A percentile compares a stretch with the other conserved stretches of the same genome.
Conservation (phyloP, 176 grass and related monocot genomes). For the Thalia dealbata region DNA sequence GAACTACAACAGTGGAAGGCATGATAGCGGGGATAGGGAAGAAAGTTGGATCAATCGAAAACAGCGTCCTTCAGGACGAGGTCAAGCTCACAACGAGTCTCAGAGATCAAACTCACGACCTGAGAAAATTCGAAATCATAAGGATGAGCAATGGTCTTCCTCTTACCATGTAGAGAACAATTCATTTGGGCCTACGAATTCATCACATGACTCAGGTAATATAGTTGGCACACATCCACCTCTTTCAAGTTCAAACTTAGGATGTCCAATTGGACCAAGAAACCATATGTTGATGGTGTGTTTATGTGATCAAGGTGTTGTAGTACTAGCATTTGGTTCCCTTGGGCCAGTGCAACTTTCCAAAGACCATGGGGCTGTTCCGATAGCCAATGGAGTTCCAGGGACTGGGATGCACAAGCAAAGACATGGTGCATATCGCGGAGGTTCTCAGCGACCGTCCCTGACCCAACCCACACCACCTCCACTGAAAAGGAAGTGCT, state of each 20-base stretch:
- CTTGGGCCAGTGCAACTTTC: constrained; percentile 34
- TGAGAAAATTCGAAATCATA: constrained; percentile 44
- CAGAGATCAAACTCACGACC: constrained; percentile 42
- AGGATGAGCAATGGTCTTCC: constrained; percentile 41
- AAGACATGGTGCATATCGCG: constrained; percentile 36
- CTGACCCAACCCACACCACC: constrained; percentile 66
- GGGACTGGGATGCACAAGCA: constrained; percentile 38
- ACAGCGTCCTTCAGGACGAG: constrained; percentile 36
- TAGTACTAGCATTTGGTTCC: constrained; percentile 66
- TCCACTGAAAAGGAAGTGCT: constrained; percentile 42
- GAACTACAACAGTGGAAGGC: constrained; percentile 41
- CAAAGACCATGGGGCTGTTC: constrained; percentile 30
- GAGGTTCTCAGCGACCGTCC: constrained; percentile 45
- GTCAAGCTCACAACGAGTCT: constrained; percentile 34
- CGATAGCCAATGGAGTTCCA: constrained; percentile 19
- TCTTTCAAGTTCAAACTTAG: constrained; percentile 33
- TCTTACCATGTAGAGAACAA: constrained; percentile 34
- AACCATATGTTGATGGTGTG: constrained; percentile 43
- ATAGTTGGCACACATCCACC: constrained; percentile 35
- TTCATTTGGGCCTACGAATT: constrained; percentile 35
- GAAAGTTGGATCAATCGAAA: constrained; percentile 60
- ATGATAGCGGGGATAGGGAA: constrained; percentile 53
- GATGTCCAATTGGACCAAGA: constrained; percentile 18
- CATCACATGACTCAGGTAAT: constrained; percentile 30
- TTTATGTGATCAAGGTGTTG: constrained; percentile 36